Conservation (phyloP, 2,329 filamentous ascomycete genomes). For the Phoma sp. region DNA sequence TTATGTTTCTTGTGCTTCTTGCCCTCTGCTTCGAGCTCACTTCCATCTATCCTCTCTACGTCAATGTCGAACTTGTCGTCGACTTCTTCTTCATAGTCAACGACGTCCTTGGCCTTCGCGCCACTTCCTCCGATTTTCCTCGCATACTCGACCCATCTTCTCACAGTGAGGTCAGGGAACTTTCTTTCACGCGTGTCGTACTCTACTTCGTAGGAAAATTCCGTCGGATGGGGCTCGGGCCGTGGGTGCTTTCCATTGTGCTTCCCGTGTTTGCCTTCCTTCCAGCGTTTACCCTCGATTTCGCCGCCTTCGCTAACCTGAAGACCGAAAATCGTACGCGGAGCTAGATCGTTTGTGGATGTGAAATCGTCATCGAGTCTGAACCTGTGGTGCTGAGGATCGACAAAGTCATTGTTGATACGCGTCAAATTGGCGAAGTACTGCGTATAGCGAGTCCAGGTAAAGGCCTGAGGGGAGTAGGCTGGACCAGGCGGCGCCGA, state of each 20-base stretch:
- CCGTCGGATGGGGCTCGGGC: conserved; percentile 64
- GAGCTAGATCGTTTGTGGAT: conserved; percentile 18
- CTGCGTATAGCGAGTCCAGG: conserved; percentile 81
- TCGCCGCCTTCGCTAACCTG: conserved; percentile 36
- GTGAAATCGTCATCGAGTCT: neutral
- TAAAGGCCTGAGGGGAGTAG: conserved; percentile 84
- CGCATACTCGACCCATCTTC: conserved; percentile 80
- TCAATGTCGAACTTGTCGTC: conserved; percentile 31
- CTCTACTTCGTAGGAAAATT: conserved; percentile 80
- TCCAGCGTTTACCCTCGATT: conserved; percentile 59
- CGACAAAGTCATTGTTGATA: conserved; percentile 75
- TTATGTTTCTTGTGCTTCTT: conserved; percentile 59
- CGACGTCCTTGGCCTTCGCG: conserved; percentile 18
- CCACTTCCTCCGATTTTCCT: conserved; percentile 72
- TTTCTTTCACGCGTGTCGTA: conserved; percentile 83
- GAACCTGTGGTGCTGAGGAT: conserved; percentile 14
- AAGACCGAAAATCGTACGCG: conserved; percentile 34
- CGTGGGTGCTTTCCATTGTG: conserved; percentile 57
- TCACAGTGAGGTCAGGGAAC: conserved; percentile 86
- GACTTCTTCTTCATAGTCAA: conserved; percentile 33
- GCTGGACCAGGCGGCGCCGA: conserved; percentile 82
- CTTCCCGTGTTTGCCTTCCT: conserved; percentile 70
- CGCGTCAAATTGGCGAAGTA: conserved; percentile 94
- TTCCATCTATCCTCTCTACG: conserved; percentile 37
- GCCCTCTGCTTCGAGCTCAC: conserved; percentile 24